Conservation (phyloP, 23 red algal species). For the Gracilariopsis chorda region DNA sequence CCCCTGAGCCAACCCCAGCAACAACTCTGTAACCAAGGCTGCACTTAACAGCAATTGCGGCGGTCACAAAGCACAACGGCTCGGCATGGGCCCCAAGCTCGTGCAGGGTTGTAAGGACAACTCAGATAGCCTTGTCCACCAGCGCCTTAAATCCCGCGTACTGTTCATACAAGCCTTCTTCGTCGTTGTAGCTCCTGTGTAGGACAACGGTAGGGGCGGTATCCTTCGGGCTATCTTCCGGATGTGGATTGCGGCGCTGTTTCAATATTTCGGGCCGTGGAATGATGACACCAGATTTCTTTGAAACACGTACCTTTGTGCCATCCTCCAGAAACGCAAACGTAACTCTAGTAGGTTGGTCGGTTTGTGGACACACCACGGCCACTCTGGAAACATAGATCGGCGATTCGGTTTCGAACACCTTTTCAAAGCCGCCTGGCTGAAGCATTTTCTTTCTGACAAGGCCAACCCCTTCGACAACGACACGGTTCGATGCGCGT, state of each 20-base stretch:
- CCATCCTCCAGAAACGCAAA: constrained; percentile 89
- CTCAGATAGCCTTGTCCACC: constrained; percentile 1
- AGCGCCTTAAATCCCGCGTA: constrained; percentile 18
- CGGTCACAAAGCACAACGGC: too few species aligned
- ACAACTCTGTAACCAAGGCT: too few species aligned
- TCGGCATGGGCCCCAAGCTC: too few species aligned
- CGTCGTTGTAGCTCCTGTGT: constrained; percentile 57
- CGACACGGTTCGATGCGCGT: constrained; percentile 64
- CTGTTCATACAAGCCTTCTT: constrained; percentile 54
- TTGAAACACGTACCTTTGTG: constrained; percentile 84
- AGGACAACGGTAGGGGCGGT: constrained; percentile 51
- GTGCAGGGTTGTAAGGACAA: too few species aligned
- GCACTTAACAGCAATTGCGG: too few species aligned
- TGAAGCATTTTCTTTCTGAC: constrained; percentile 41
- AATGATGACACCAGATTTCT: constrained; percentile 80
- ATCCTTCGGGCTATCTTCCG: constrained; percentile 55
- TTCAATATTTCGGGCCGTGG: constrained; percentile 78
- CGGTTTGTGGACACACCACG: constrained; percentile 87
- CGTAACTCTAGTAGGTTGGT: constrained; percentile 56
- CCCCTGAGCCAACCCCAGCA: too few species aligned
- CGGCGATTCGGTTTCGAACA: constrained; percentile 68
- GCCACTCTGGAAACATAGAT: constrained; percentile 80
- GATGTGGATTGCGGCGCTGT: constrained; percentile 51
- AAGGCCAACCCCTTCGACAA: constrained; percentile 68
- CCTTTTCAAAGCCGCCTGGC: not conserved